phyloP scores from a whole-genome alignment of 2,329 filamentous ascomycete genomes.

The Botrytis aclada region DNA sequence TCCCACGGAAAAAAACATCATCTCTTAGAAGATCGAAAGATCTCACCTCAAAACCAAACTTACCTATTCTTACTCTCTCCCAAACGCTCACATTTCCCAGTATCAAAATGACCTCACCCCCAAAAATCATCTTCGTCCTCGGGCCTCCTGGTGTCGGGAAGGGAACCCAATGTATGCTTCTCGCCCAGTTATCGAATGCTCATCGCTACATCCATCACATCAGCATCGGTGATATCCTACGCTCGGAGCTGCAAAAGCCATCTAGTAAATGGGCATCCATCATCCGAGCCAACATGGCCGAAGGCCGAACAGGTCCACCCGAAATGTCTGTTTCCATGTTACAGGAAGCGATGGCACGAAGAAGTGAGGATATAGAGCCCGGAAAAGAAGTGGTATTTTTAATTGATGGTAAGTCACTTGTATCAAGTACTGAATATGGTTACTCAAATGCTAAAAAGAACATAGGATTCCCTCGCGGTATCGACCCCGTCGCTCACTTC shows the following conservation, averaged over 20 bases:
- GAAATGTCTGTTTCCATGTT: conserved; percentile 6
- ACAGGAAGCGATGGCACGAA: not conserved
- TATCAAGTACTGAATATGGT: not conserved
- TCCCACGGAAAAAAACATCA: not conserved
- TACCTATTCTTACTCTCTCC: not conserved
- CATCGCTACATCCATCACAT: not conserved
- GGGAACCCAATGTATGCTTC: conserved; percentile 4
- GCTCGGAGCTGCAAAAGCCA: not conserved
- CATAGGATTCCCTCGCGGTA: conserved; percentile 8
- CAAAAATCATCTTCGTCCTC: not conserved
- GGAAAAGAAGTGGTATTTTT: not conserved
- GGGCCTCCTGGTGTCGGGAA: conserved; percentile 4
- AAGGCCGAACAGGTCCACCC: not conserved
- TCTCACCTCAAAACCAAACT: not conserved
- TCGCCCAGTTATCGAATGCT: not conserved
- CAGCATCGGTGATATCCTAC: conserved; percentile 3
- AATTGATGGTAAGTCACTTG: conserved; percentile 2
- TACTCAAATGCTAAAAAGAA: not conserved
- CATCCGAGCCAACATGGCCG: conserved; percentile 11
- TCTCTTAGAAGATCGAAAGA: not conserved
- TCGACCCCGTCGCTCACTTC: not conserved
- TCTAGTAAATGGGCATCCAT: not conserved
- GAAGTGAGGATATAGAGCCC: not conserved
- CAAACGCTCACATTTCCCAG: not conserved
- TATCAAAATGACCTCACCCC: not conserved